Percentiles rank a stretch among this genome's conserved stretches.
phyloP scores from a whole-genome alignment of 177 flowering plant genomes.

The Tripterygium wilfordii region DNA sequence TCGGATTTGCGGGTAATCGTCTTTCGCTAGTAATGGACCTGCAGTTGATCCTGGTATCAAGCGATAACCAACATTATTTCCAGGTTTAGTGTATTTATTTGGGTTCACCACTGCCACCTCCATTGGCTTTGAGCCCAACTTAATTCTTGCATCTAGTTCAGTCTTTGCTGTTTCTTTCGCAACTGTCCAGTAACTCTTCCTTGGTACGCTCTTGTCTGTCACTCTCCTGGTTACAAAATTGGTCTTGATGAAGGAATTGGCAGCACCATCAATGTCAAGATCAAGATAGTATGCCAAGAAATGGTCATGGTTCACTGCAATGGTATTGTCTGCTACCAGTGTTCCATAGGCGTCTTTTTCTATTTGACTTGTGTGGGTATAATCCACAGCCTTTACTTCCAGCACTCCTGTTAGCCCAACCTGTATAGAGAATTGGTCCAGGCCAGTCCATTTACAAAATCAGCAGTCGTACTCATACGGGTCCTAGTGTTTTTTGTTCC shows the following conservation, averaged over 20 bases:
- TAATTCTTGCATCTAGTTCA: constrained; percentile 34
- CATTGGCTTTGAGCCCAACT: constrained; percentile 18
- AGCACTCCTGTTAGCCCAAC: constrained; percentile 41
- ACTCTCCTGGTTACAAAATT: constrained; percentile 19
- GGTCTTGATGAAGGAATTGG: constrained; percentile 34
- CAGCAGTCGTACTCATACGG: too few species aligned
- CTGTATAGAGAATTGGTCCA: constrained; percentile 18
- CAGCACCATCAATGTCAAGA: constrained; percentile 39
- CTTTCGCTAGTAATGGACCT: constrained; percentile 25
- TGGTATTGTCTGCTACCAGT: constrained; percentile 32
- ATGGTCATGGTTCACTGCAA: constrained; percentile 40
- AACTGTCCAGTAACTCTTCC: constrained; percentile 48
- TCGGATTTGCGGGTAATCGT: constrained; percentile 44
- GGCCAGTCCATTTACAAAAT: too few species aligned
- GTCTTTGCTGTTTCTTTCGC: constrained; percentile 30
- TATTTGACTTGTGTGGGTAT: constrained; percentile 31
- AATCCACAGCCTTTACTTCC: constrained; percentile 27
- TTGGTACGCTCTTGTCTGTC: constrained; percentile 12
- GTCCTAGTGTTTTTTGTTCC: not conserved
- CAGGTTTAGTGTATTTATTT: constrained; percentile 28
- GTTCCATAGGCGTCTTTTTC: constrained; percentile 32
- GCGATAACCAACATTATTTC: constrained; percentile 45
- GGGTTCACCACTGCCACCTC: constrained; percentile 43
- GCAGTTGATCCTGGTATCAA: constrained; percentile 25
- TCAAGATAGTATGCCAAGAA: constrained; percentile 39